Evolutionary conservation across 2,329 filamentous ascomycete genomes (phyloP).

Genomic region (Nothophoma quercina): DNA sequence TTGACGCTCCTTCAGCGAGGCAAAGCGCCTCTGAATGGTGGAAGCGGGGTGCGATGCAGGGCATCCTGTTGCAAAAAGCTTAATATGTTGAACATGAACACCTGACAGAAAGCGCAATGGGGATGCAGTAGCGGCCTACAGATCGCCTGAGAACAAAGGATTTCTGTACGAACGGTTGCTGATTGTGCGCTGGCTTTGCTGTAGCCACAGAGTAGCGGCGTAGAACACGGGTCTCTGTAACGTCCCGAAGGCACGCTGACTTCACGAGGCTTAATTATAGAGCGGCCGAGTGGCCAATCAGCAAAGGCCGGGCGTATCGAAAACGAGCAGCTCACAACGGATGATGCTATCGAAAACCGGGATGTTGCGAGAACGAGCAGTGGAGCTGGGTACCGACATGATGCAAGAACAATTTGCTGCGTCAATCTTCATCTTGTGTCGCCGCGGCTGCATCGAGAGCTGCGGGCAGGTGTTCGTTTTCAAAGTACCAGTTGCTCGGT

Average conservation of each 20-base stretch:
- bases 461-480: slow-evolving; percentile 1
- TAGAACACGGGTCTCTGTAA: slow-evolving; percentile 10
- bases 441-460: slow-evolving; percentile 9
- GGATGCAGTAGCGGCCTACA: neutral
- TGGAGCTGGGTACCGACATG: slow-evolving; percentile 13
- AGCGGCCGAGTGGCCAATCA: slow-evolving; percentile 10
- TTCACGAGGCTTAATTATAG: slow-evolving; percentile 16
- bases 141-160: neutral
- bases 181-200: neutral
- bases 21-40: neutral
- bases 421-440: slow-evolving; percentile 15
- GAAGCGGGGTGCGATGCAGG: slow-evolving; percentile 12
- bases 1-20: slow-evolving; percentile 1
- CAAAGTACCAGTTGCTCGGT: neutral
- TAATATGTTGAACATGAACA: slow-evolving; percentile 5
- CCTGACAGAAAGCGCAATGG: slow-evolving; percentile 1
- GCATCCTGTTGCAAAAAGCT: slow-evolving; percentile 14
- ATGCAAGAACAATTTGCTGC: slow-evolving; percentile 19
- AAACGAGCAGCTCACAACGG: slow-evolving; percentile 9
- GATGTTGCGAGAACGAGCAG: slow-evolving; percentile 10
- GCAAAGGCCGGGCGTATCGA: slow-evolving; percentile 6
- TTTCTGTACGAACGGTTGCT: neutral
- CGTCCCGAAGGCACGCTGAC: slow-evolving; percentile 11
- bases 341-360: slow-evolving; percentile 6
- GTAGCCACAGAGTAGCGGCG: slow-evolving; percentile 7